phyloP scores from a whole-genome alignment of 2,329 filamentous ascomycete genomes.

The Phaeoacremonium minimum region DNA sequence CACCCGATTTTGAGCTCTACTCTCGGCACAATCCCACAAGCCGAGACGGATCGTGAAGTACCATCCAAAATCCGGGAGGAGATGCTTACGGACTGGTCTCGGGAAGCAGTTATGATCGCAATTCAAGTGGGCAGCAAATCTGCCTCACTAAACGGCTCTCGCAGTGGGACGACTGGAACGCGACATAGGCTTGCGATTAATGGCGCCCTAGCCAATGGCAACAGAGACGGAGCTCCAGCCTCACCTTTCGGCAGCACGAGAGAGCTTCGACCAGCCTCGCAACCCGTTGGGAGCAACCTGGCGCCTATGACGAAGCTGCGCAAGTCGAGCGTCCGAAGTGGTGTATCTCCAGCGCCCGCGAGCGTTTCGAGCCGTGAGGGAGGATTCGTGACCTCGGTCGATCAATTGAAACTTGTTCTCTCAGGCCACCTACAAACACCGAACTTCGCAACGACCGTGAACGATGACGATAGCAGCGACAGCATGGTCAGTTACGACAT shows the following conservation, averaged over 20 bases:
- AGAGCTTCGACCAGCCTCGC: slow-evolving; percentile 45
- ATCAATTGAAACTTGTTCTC: slow-evolving; percentile 60
- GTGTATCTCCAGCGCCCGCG: slow-evolving; percentile 36
- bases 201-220: slow-evolving; percentile 33
- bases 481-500: slow-evolving; percentile 70
- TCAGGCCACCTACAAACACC: slow-evolving; percentile 40
- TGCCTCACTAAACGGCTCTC: slow-evolving; percentile 72
- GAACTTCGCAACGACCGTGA: slow-evolving; percentile 30
- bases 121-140: slow-evolving; percentile 67
- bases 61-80: slow-evolving; percentile 66
- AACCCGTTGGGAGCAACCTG: slow-evolving; percentile 20
- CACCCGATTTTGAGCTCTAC: slow-evolving; percentile 55
- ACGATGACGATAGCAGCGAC: slow-evolving; percentile 55
- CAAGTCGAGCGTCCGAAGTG: slow-evolving; percentile 51
- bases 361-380: slow-evolving; percentile 27
- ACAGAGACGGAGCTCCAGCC: slow-evolving; percentile 27
- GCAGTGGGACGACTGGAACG: slow-evolving; percentile 54
- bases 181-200: slow-evolving; percentile 55
- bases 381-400: slow-evolving; percentile 54
- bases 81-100: slow-evolving; percentile 76
- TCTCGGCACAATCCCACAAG: slow-evolving; percentile 31
- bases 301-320: slow-evolving; percentile 37
- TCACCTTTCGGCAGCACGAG: slow-evolving; percentile 44
- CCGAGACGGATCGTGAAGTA: slow-evolving; percentile 48
- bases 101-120: slow-evolving; percentile 65